Evolutionary conservation across 306 rosid species (phyloP), one percentile per base, ranked within the genome.

Genomic region (Cicer pinnatifidum): DNA sequence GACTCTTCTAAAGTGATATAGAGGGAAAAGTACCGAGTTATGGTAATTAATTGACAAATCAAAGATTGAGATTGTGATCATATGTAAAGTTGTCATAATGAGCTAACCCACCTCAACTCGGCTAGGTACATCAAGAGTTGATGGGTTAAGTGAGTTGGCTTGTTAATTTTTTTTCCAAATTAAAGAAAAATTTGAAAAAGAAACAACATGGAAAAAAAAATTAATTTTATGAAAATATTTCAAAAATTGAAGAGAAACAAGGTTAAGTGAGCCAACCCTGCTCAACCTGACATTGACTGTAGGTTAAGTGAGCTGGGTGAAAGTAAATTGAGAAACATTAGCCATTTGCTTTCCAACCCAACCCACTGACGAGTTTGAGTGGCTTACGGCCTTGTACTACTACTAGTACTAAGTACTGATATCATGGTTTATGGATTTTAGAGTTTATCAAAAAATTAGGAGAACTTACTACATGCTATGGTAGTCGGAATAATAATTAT

Each of bases 351-450:
- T 28, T 28, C 35, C 11, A 44, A 9, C 12, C 48, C 48, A 44
- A 44, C 12, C 48, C 48, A 9, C 12, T 44, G 35, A 28, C 35
- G 35, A 3, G 35, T 28, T 28, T 28, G 35, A 5, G 4, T 28
- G 35, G 35, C 35, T 28, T 28, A 28, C 4, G 35, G 65, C 19
- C 46, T 60, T 17, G 53, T 13, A 20, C 33, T 51, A 1, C 8
- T 40, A 28, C 35, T 50, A 19, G 5, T 28, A 51, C 23, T 78
- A 12, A 8, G 38, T 70, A 6, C 56, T 23, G 78, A 60, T 40
- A 51, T 62, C 46, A 10, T 47, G 12, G 9, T 40, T 38, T 39
- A 39, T 40, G 41, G 28, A 5, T 71, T 15, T 43, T 51, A 17
- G 38, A 28, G 48, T 46, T 3, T 20, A n/a, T 11, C 66, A 39